Conservation (phyloP, 2,329 filamentous ascomycete genomes). For the Trichoderma atroviride region DNA sequence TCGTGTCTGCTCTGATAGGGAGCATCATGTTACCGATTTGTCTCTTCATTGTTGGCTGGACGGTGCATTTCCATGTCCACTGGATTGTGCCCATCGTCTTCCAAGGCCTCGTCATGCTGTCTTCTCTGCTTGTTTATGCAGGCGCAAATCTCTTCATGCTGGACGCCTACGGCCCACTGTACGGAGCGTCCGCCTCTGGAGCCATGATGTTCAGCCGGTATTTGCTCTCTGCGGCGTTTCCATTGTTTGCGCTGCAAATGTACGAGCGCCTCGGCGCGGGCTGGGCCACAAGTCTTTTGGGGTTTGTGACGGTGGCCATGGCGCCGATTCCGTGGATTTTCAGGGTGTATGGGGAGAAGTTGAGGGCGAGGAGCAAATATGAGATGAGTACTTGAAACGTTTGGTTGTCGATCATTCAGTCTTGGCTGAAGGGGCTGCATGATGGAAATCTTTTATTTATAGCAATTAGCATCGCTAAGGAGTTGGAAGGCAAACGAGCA, state of each 20-base stretch:
- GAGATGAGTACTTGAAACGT: conserved; percentile 32
- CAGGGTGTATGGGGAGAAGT: conserved; percentile 32
- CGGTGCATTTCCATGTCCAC: conserved; percentile 38
- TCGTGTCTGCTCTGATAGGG: conserved; percentile 65
- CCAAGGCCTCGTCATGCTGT: conserved; percentile 34
- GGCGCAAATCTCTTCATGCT: conserved; percentile 37
- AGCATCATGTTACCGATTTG: conserved; percentile 64
- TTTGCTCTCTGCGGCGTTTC: conserved; percentile 62
- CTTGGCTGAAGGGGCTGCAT: not conserved
- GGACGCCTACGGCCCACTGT: conserved; percentile 36
- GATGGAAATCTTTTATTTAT: not conserved
- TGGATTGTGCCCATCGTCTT: conserved; percentile 35
- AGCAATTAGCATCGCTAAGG: not conserved
- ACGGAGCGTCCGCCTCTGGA: conserved; percentile 35
- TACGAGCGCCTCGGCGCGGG: conserved; percentile 45
- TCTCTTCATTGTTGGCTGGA: conserved; percentile 72
- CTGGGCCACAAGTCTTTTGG: conserved; percentile 50
- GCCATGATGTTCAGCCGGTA: conserved; percentile 44
- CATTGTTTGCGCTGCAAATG: conserved; percentile 44
- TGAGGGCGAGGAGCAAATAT: conserved; percentile 34
- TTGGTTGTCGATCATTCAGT: not conserved
- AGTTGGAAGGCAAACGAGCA: not conserved
- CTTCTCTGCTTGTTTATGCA: conserved; percentile 36
- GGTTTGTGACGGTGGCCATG: conserved; percentile 43
- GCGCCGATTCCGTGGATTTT: conserved; percentile 43